Evolutionary conservation across 2,329 filamentous ascomycete species (phyloP), one percentile per base, ranked within the genome.

Genomic region (Periconia macrospinosa): DNA sequence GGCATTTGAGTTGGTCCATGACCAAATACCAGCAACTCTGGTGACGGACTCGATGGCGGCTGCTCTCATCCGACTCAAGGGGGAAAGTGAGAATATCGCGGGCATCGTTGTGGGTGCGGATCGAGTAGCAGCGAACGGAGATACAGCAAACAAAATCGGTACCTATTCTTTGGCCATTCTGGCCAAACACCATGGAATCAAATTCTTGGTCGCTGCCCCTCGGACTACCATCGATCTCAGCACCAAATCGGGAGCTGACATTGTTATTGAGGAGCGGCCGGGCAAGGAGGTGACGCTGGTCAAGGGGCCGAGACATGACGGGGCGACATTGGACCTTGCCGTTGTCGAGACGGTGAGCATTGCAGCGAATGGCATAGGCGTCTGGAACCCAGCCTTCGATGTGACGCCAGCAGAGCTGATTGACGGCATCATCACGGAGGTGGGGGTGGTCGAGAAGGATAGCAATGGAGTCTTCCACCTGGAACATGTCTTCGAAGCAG

Each of bases 331-430:
- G 0, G 85, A 91, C 61, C 75, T 85, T 19, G 80, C 75, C 45
- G 79, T 79, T 47, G 86, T 86, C 17, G 88, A 87, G 52, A 85
- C 88, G 13, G 85, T 97, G 30, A 91, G 89, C 41, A 93, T 91
- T 48, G 93, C 93, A 30, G 84, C 86, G 6, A 79, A 83, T 68
- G 85, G 86, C 1, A 92, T 97, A 57, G 80, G 83, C 41, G 92
- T 97, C 9, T 99, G 94, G 92, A 99, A 99, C 72, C 94, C 94
- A 30, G 90, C 92, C 0, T 99, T 99, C 70, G 94, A 99, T 69
- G 90, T 99, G 33, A 99, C 94, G 10, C 93, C 94, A 0, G 86
- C 89, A 37, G 85, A 86, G 58, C 78, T 97, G 49, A 97, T 99
- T 60, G 94, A 99, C 74, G 92, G 90, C 2, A 89, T 99, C 53